Conservation (phyloP, 495 filamentous ascomycete genomes). For the Cudoniella acicularis region DNA sequence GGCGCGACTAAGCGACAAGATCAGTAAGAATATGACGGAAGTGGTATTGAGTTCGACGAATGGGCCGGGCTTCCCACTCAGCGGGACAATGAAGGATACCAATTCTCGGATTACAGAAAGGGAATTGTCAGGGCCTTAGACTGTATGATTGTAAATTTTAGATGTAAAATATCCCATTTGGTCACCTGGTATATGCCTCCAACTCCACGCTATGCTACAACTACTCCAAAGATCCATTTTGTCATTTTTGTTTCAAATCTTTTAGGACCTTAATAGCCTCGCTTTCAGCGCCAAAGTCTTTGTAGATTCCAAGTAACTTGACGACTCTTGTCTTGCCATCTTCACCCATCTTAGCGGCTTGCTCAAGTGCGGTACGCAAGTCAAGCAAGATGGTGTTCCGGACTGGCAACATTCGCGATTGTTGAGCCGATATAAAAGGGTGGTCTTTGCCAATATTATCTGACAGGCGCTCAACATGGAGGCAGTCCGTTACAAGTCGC, state of each 20-base stretch:
- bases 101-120: slow-evolving; percentile 49
- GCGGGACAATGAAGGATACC: slow-evolving; percentile 64
- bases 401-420: slow-evolving; percentile 53
- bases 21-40: slow-evolving; percentile 81
- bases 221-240: slow-evolving; percentile 25
- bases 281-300: slow-evolving; percentile 66
- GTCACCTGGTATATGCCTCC: slow-evolving; percentile 15
- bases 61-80: slow-evolving; percentile 82
- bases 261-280: slow-evolving; percentile 74
- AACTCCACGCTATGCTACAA: slow-evolving; percentile 25
- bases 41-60: slow-evolving; percentile 90
- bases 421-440: slow-evolving; percentile 60
- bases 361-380: slow-evolving; percentile 72
- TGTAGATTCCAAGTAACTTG: slow-evolving; percentile 71
- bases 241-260: slow-evolving; percentile 45
- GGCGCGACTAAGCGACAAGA: slow-evolving; percentile 58
- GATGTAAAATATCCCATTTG: slow-evolving; percentile 33
- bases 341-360: slow-evolving; percentile 53
- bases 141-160: slow-evolving; percentile 37
- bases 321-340: slow-evolving; percentile 56
- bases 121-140: slow-evolving; percentile 42
- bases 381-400: slow-evolving; percentile 81
- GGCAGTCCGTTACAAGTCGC: slow-evolving; percentile 54
- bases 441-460: slow-evolving; percentile 53
- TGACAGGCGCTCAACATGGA: slow-evolving; percentile 48